Evolutionary conservation across 2,329 filamentous ascomycete genomes (phyloP).

Genomic region (Sarocladium kiliense): DNA sequence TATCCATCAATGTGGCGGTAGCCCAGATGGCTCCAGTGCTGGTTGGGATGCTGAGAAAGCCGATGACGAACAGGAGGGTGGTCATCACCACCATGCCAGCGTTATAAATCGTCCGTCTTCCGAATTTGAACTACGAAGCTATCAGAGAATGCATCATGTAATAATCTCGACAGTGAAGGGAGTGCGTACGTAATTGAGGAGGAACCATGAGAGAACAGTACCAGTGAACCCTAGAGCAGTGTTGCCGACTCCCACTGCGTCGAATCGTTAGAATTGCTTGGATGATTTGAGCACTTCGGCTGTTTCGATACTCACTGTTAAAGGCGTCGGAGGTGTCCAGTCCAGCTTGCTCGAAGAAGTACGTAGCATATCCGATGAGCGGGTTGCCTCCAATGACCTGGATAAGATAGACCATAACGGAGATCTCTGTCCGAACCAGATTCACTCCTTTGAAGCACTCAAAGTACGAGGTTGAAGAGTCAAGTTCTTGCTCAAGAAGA

Average conservation of each 20-base stretch:
- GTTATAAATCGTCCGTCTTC: conserved; percentile 34
- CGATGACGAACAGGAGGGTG: conserved; percentile 31
- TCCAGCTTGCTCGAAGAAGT: conserved; percentile 38
- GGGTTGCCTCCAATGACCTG: conserved; percentile 30
- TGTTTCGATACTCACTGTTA: conserved; percentile 14
- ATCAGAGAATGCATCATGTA: no score
- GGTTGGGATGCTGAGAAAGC: conserved; percentile 43
- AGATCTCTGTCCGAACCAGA: conserved; percentile 35
- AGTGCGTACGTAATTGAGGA: conserved; percentile 21
- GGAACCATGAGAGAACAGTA: conserved; percentile 29
- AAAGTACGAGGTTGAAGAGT: conserved; percentile 21
- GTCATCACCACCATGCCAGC: conserved; percentile 40
- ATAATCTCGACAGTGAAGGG: no score
- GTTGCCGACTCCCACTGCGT: conserved; percentile 24
- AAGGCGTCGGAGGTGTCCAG: conserved; percentile 29
- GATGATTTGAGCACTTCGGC: not conserved
- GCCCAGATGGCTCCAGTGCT: conserved; percentile 13
- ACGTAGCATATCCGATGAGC: conserved; percentile 31
- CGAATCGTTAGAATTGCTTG: not conserved
- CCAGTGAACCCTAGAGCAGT: conserved; percentile 31
- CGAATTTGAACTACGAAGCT: conserved; percentile 18
- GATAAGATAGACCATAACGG: conserved; percentile 26
- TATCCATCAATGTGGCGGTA: conserved; percentile 12
- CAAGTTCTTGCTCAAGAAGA: conserved; percentile 5
- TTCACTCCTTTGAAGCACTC: conserved; percentile 42